Conservation (phyloP, 2,329 filamentous ascomycete species). For the Talaromyces sp. region DNA sequence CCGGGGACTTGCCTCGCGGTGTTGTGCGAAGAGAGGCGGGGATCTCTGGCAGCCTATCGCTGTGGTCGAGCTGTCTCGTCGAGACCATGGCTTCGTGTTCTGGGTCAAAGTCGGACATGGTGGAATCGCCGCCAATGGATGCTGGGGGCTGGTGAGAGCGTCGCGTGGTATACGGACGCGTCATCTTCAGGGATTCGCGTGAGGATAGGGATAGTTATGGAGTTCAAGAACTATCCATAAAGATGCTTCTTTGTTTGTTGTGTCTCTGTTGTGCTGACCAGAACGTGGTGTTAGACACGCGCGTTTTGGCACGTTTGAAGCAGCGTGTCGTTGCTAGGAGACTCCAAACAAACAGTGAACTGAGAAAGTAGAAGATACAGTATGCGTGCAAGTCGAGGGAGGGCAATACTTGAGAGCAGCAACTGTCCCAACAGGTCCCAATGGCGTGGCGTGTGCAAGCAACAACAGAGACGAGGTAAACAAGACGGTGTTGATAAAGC, state of each 20-base stretch:
- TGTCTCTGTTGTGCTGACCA: background rate
- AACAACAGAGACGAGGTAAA: conserved; percentile 2
- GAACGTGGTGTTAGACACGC: background rate
- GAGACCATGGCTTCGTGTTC: conserved; percentile 40
- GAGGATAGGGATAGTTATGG: background rate
- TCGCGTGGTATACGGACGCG: conserved; percentile 8
- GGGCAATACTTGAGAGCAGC: background rate
- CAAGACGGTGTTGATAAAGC: background rate
- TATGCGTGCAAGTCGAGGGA: background rate
- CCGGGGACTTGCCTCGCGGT: conserved; percentile 27
- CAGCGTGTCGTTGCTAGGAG: background rate
- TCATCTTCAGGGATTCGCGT: background rate
- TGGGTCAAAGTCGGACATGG: conserved; percentile 36
- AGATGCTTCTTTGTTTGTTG: background rate
- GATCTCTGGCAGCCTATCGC: conserved; percentile 16
- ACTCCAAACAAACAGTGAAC: background rate
- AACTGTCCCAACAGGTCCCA: background rate
- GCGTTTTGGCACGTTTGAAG: background rate
- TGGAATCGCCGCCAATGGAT: conserved; percentile 9
- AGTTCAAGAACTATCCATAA: background rate
- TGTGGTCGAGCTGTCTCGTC: conserved; percentile 30
- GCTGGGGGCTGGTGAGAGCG: conserved; percentile 5
- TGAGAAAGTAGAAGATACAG: background rate
- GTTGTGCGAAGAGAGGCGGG: conserved; percentile 19
- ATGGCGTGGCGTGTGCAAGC: background rate